phyloP scores from a whole-genome alignment of 805 yeast species.

The Wickerhamomyces pijperi region DNA sequence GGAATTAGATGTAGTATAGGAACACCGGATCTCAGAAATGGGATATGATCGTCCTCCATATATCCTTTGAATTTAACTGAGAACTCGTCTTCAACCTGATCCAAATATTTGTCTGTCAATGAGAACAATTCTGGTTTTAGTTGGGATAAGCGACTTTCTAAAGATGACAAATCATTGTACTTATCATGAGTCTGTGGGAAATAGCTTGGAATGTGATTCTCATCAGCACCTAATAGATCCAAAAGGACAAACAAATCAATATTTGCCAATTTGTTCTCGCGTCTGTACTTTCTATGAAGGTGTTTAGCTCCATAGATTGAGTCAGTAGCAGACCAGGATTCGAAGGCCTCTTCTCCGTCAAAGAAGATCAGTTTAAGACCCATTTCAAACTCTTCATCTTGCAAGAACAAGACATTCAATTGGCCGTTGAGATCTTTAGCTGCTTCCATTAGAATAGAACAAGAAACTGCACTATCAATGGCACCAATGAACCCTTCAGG shows the following conservation, averaged over 20 bases:
- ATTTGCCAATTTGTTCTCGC: slow-evolving; percentile 15
- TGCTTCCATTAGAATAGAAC: slow-evolving; percentile 37
- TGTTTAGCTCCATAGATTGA: slow-evolving; percentile 47
- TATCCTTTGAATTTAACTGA: slow-evolving; percentile 7
- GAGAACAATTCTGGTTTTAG: slow-evolving; percentile 2
- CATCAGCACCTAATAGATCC: slow-evolving; percentile 36
- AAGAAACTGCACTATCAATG: slow-evolving; percentile 47
- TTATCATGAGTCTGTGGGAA: slow-evolving; percentile 27
- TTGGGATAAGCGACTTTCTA: slow-evolving; percentile 21
- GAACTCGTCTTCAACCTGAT: slow-evolving; percentile 10
- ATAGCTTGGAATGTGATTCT: slow-evolving; percentile 27
- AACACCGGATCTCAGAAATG: slow-evolving; percentile 34
- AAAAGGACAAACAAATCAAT: slow-evolving; percentile 37
- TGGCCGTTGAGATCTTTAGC: slow-evolving; percentile 19
- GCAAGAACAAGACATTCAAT: slow-evolving; percentile 7
- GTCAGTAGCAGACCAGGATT: slow-evolving; percentile 38
- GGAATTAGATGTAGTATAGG: slow-evolving; percentile 46
- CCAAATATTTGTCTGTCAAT: slow-evolving; percentile 6
- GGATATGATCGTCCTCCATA: slow-evolving; percentile 43
- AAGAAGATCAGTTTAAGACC: slow-evolving; percentile 42
- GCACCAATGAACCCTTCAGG: slow-evolving; percentile 54
- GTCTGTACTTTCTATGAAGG: slow-evolving; percentile 29
- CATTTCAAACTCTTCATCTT: slow-evolving; percentile 8
- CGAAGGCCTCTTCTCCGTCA: slow-evolving; percentile 55
- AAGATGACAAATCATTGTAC: slow-evolving; percentile 24